A percentile compares a stretch with the other conserved stretches of the same genome.
Evolutionary conservation across 257 asterid genomes (phyloP).

Genomic region (Nicotiana undulata): DNA sequence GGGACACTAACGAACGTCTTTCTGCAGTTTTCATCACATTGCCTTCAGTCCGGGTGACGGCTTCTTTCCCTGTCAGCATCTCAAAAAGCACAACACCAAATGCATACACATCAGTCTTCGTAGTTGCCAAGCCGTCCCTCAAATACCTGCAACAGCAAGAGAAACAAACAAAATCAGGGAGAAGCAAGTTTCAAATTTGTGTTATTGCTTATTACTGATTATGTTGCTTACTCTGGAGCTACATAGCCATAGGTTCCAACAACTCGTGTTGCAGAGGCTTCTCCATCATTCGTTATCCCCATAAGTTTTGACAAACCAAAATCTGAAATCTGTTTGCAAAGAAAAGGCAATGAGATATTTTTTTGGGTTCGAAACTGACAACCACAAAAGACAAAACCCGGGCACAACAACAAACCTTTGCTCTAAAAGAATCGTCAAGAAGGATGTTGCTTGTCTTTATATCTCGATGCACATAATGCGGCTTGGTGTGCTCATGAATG

Average conservation of each 20-base stretch:
- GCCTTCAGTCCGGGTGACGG: slow-evolving; percentile 42
- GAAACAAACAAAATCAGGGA: slow-evolving; percentile 13
- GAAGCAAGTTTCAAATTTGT: neutral
- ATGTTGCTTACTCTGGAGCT: slow-evolving; percentile 83
- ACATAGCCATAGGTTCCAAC: slow-evolving; percentile 95
- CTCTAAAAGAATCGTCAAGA: slow-evolving; percentile 77
- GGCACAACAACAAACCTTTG: slow-evolving; percentile 49
- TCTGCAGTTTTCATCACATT: slow-evolving; percentile 48
- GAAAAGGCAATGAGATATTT: slow-evolving; percentile 6
- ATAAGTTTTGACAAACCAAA: slow-evolving; percentile 93
- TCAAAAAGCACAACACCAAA: slow-evolving; percentile 88
- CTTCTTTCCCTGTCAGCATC: slow-evolving; percentile 86
- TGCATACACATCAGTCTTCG: slow-evolving; percentile 90
- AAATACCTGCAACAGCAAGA: slow-evolving; percentile 51
- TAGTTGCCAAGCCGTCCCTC: slow-evolving; percentile 83
- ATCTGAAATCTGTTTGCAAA: slow-evolving; percentile 65
- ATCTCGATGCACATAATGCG: slow-evolving; percentile 95
- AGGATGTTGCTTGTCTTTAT: slow-evolving; percentile 90
- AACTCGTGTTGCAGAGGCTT: slow-evolving; percentile 84
- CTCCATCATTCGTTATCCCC: slow-evolving; percentile 64
- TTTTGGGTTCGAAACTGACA: neutral
- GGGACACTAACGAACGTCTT: slow-evolving; percentile 78
- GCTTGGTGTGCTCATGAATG: slow-evolving; percentile 95
- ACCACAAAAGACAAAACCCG: neutral
- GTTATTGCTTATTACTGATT: neutral